A percentile compares a stretch with the other conserved stretches of the same genome.
phyloP scores from a whole-genome alignment of 1,139 yeast genomes.

The Candida tetrigidarum region DNA sequence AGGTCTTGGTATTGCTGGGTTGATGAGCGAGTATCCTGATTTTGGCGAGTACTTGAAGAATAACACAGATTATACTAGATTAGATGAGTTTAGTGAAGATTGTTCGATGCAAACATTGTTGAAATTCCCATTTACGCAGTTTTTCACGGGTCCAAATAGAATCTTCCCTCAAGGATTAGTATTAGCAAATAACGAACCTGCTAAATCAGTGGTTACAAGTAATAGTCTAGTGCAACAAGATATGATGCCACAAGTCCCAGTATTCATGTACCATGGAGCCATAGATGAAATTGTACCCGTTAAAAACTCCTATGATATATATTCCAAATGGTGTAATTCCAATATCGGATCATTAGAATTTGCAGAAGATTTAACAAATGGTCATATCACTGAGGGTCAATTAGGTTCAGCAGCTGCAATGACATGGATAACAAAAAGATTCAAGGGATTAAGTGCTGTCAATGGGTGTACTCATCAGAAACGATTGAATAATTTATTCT shows the following conservation, averaged over 20 bases:
- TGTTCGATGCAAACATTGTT: not conserved
- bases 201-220: conserved; percentile 20
- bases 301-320: conserved; percentile 26
- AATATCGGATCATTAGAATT: conserved; percentile 35
- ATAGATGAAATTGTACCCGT: conserved; percentile 35
- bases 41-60: conserved; percentile 8
- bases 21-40: conserved; percentile 31
- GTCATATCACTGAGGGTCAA: conserved; percentile 29
- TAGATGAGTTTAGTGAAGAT: not conserved
- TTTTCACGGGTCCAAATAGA: conserved; percentile 20
- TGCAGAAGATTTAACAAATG: conserved; percentile 27
- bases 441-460: conserved; percentile 26
- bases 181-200: conserved; percentile 20
- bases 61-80: not conserved
- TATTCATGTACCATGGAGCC: conserved; percentile 37
- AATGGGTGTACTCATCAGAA: conserved; percentile 29
- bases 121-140: conserved; percentile 8
- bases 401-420: conserved; percentile 36
- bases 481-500: conserved; percentile 28
- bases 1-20: conserved; percentile 30
- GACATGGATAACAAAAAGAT: conserved; percentile 27
- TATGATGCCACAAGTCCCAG: conserved; percentile 32
- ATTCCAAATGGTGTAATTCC: conserved; percentile 33
- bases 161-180: conserved; percentile 22
- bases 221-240: conserved; percentile 26